phyloP scores from a whole-genome alignment of 2,329 filamentous ascomycete genomes.

The Penicillium sp. region DNA sequence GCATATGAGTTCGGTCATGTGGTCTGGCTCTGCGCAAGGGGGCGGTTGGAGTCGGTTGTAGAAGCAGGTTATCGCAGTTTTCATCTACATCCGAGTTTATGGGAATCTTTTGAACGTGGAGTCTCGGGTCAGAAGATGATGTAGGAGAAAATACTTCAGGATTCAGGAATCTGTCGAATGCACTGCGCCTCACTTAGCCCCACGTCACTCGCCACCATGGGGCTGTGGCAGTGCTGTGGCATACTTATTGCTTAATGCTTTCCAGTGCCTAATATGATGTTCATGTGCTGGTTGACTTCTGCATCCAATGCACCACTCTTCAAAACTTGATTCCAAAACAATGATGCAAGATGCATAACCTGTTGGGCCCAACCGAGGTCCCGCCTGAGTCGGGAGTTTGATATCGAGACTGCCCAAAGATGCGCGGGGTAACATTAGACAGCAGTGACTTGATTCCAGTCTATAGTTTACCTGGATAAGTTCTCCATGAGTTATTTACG shows the following conservation, averaged over 20 bases:
- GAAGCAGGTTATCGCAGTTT: not conserved
- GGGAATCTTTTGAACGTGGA: not conserved
- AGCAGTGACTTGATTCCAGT: not conserved
- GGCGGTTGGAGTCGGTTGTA: constrained; percentile 7
- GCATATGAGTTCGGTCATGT: constrained; percentile 27
- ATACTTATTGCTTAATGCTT: not conserved
- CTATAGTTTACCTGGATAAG: not conserved
- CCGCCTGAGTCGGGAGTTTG: not conserved
- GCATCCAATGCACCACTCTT: constrained; percentile 4
- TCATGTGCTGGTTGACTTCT: not conserved
- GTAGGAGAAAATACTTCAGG: constrained; percentile 1
- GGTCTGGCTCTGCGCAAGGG: constrained; percentile 7
- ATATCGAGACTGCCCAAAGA: not conserved
- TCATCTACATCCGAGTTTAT: not conserved
- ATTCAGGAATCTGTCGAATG: constrained; percentile 11
- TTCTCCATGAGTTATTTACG: constrained; percentile 8
- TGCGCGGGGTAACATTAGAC: not conserved
- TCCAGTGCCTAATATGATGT: constrained; percentile 9
- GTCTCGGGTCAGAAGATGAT: constrained; percentile 1
- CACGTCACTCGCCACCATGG: constrained; percentile 18
- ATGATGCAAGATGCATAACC: not conserved
- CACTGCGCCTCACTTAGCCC: constrained; percentile 11
- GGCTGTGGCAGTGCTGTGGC: constrained; percentile 7
- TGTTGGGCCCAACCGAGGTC: not conserved
- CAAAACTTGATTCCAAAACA: constrained; percentile 5